Base-by-base conservation (phyloP, 495 filamentous ascomycete species). In the Aspergillus homomorphus region DNA sequence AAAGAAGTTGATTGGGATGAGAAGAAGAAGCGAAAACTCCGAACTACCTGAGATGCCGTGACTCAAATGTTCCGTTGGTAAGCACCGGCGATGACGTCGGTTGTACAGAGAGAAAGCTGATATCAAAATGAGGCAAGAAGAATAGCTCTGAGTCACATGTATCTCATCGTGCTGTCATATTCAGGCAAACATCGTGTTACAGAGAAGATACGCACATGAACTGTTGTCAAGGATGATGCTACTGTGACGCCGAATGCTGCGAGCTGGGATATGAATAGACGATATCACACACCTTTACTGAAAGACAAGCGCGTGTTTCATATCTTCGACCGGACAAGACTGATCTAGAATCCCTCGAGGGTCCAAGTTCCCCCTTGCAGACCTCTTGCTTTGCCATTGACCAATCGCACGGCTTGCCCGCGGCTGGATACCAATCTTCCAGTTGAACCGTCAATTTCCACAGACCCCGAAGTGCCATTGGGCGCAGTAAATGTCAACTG, bases 281-380 rank as follows among this genome's bases (percentile, higher is more conserved):
- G 10, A 6, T 5, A 38, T 38, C 4, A 38, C 4, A 9, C 33
- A 38, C 5, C 6, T 12, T 38, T 38, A 12, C 33, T 38, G 6
- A 38, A 38, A 38, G 33, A 38, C 33, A 38, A 2, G 2, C 33
- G 4, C 2, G 6, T 9, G 6, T 38, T 12, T 38, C 26, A 9
- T 28, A 3, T 28, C 26, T 28, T 9, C 3, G 26, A 28, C 9
- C 26, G 3, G 9, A 9, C 3, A 28, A 4, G 26, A 9, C 3
- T 4, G 26, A 14, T 14, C 33, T 38, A 38, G 4, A 38, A 12
- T 9, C 12, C 12, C 33, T 49, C 16, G 33, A 68, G 33, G 18
- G 50, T 48, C 64, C 66, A 66, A 16, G 3, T 54, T 0, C 63
- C 66, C 15, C 66, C 59, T 23, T 23, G 22, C 23, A 69, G 30